A percentile compares a stretch with the other conserved stretches of the same genome.
These are phyloP conservation scores for Hyaloperonospora arabidopsidis DNA, from an alignment of 352 stramenopile species.

Conservation along the genomic window DNA sequence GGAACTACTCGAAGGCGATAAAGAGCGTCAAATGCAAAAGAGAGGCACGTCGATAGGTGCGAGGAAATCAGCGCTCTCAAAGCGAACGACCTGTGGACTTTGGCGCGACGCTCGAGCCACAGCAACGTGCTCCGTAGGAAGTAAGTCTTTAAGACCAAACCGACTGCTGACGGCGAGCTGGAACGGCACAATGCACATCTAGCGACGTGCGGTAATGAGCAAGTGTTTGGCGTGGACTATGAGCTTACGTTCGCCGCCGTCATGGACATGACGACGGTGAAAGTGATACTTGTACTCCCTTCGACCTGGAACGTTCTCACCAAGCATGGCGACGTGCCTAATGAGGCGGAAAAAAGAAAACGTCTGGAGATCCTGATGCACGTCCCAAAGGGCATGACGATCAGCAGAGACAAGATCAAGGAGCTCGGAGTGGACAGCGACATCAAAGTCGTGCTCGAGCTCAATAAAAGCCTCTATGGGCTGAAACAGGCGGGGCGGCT, in stretches of 20 bases:
- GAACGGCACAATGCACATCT: conserved; percentile 15
- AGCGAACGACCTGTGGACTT: background rate
- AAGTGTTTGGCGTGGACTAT: conserved; percentile 16
- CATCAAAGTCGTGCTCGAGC: conserved; percentile 8
- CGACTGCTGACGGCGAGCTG: conserved; percentile 8
- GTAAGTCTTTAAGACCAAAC: conserved; percentile 8
- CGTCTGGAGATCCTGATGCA: conserved; percentile 6
- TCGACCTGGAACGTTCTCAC: background rate
- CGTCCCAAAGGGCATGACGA: conserved; percentile 18
- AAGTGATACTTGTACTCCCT: conserved; percentile 3
- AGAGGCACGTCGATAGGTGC: no score
- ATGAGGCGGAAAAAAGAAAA: background rate
- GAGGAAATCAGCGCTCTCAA: no score
- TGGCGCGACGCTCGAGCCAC: background rate
- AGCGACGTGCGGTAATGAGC: conserved; percentile 9
- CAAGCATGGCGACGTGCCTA: background rate
- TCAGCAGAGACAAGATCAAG: background rate
- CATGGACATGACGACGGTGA: conserved; percentile 12
- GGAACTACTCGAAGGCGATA: no score
- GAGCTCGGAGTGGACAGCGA: conserved; percentile 3
- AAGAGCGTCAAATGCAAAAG: no score
- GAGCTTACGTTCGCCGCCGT: background rate
- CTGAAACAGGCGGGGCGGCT: conserved; percentile 25
- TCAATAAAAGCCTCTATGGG: conserved; percentile 27
- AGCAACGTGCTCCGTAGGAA: conserved; percentile 14